Evolutionary conservation across 352 stramenopile genomes (phyloP).

Genomic region (Phytophthora constricta): DNA sequence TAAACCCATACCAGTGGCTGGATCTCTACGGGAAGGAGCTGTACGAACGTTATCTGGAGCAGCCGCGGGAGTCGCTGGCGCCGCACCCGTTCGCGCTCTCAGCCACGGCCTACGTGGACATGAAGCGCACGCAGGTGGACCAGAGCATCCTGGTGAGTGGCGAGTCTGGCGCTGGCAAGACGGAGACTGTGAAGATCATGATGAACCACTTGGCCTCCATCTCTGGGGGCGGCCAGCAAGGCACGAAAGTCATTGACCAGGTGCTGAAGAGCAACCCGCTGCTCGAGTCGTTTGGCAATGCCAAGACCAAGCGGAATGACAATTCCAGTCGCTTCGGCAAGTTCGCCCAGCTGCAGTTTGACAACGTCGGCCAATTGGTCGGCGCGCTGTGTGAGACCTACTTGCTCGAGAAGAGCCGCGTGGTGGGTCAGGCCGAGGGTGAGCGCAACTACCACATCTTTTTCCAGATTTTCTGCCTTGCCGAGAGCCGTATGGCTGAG

Average conservation of each 20-base stretch:
- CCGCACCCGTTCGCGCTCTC: slow-evolving; percentile 81
- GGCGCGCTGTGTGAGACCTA: slow-evolving; percentile 91
- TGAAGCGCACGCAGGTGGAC: slow-evolving; percentile 78
- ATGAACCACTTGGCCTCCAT: slow-evolving; percentile 86
- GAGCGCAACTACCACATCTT: slow-evolving; percentile 99
- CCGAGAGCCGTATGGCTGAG: slow-evolving; percentile 47
- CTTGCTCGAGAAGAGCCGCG: slow-evolving; percentile 96
- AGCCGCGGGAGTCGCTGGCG: slow-evolving; percentile 55
- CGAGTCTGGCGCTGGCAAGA: slow-evolving; percentile 92
- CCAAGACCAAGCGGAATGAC: slow-evolving; percentile 87
- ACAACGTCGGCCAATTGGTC: slow-evolving; percentile 62
- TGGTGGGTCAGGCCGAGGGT: slow-evolving; percentile 89
- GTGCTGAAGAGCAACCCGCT: slow-evolving; percentile 82
- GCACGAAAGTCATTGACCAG: slow-evolving; percentile 80
- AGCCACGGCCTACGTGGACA: slow-evolving; percentile 70
- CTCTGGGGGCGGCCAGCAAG: slow-evolving; percentile 67
- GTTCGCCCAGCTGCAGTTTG: slow-evolving; percentile 84
- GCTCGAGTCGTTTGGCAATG: slow-evolving; percentile 81
- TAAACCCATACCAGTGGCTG: slow-evolving; percentile 87
- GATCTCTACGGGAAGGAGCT: slow-evolving; percentile 74
- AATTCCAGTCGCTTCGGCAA: slow-evolving; percentile 86
- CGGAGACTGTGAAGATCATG: slow-evolving; percentile 95
- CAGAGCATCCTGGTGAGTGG: slow-evolving; percentile 89
- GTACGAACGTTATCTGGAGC: slow-evolving; percentile 69
- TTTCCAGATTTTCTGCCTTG: slow-evolving; percentile 93